phyloP scores from a whole-genome alignment of 208 protist genomes.

The Trypanosoma cruzi region DNA sequence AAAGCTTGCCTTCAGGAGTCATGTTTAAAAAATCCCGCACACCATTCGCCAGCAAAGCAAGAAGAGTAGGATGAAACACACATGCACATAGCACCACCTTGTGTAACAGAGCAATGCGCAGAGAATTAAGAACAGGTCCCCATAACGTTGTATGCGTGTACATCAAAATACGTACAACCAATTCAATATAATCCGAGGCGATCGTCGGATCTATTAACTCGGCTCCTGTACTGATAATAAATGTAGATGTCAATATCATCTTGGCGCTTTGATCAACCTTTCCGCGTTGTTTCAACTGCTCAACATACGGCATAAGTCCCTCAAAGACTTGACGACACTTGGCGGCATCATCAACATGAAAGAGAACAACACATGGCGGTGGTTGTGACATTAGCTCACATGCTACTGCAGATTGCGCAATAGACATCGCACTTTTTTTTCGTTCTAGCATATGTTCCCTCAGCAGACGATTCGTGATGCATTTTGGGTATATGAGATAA shows the following conservation, averaged over 20 bases:
- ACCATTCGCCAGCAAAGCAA: conserved; percentile 46
- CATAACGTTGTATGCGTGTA: conserved; percentile 48
- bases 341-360: conserved; percentile 38
- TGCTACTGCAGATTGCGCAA: conserved; percentile 32
- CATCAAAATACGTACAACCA: conserved; percentile 42
- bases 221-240: conserved; percentile 30
- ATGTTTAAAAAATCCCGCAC: conserved; percentile 60
- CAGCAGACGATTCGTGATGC: conserved; percentile 33
- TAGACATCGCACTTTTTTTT: conserved; percentile 39
- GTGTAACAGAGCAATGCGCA: conserved; percentile 75
- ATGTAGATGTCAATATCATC: neutral
- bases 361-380: conserved; percentile 53
- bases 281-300: conserved; percentile 36
- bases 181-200: conserved; percentile 49
- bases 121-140: conserved; percentile 71
- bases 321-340: conserved; percentile 27
- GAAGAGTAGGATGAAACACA: conserved; percentile 51
- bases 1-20: conserved; percentile 54
- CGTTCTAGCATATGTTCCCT: conserved; percentile 41
- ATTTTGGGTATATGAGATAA: conserved; percentile 54
- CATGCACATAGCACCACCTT: conserved; percentile 42
- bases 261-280: conserved; percentile 23
- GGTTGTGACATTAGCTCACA: conserved; percentile 51
- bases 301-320: conserved; percentile 44
- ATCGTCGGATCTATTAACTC: conserved; percentile 41